A percentile compares a stretch with the other conserved stretches of the same genome.
phyloP scores from a whole-genome alignment of 1,284 basidiomycete species.

The Inonotus obliquus region DNA sequence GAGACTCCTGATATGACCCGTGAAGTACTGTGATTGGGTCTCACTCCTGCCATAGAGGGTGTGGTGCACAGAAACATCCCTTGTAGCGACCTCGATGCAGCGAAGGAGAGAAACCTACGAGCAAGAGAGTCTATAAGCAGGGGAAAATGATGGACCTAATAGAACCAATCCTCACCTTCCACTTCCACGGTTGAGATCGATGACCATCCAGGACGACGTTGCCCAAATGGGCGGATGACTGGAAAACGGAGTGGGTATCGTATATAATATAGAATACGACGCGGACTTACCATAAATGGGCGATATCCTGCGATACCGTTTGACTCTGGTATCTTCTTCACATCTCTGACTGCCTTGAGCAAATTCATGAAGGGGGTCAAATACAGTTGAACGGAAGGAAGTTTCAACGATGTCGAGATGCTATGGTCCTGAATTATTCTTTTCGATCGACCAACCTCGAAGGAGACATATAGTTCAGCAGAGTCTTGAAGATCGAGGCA shows the following conservation, averaged over 20 bases:
- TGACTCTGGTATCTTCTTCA: background rate
- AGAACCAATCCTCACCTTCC: too few relatives aligned
- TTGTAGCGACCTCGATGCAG: constrained; percentile 14
- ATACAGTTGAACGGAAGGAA: constrained; percentile 2
- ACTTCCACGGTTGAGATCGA: background rate
- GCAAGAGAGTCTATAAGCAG: background rate
- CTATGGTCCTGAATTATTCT: constrained; percentile 14
- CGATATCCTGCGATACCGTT: background rate
- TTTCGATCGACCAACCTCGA: constrained; percentile 12
- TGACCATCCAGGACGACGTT: background rate
- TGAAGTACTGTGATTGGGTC: constrained; percentile 12
- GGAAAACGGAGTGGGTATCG: background rate
- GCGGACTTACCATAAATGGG: background rate
- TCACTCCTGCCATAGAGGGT: background rate
- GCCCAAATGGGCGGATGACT: background rate
- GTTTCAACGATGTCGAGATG: constrained; percentile 9
- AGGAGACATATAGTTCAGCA: constrained; percentile 2
- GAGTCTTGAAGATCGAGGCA: constrained; percentile 12
- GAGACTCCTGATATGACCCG: constrained; percentile 2
- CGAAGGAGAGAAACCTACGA: constrained; percentile 15
- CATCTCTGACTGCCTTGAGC: background rate
- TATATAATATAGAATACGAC: background rate
- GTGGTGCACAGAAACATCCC: constrained; percentile 5
- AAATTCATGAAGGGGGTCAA: background rate
- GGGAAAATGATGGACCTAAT: too few relatives aligned